phyloP scores from a whole-genome alignment of 1,139 yeast species.

The Sugiyamaella pinicola region DNA sequence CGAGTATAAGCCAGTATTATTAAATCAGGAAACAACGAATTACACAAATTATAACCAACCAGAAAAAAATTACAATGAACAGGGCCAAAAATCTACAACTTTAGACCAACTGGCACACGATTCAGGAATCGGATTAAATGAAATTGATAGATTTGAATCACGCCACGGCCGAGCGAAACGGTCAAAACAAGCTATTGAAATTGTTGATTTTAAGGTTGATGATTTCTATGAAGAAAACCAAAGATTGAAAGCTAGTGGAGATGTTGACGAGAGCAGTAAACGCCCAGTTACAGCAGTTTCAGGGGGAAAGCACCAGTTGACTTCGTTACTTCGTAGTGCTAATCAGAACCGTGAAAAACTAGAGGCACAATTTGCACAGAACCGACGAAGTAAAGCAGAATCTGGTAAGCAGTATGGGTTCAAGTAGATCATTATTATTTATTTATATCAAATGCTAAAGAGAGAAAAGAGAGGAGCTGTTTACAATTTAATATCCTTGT shows the following conservation, averaged over 20 bases:
- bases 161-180: slow-evolving; percentile 14
- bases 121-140: slow-evolving; percentile 16
- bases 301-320: slow-evolving; percentile 39
- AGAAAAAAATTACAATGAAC: neutral
- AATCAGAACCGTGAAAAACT: slow-evolving; percentile 37
- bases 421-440: slow-evolving; percentile 19
- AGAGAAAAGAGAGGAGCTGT: no score
- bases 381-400: slow-evolving; percentile 32
- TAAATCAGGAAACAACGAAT: slow-evolving; percentile 13
- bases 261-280: slow-evolving; percentile 30
- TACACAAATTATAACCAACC: neutral
- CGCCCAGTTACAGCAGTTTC: slow-evolving; percentile 37
- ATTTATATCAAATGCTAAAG: slow-evolving; percentile 9
- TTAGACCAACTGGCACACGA: slow-evolving; percentile 15
- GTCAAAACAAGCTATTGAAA: slow-evolving; percentile 20
- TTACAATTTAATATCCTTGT: slow-evolving; percentile 73
- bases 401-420: slow-evolving; percentile 37
- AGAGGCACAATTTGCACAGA: slow-evolving; percentile 36
- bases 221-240: slow-evolving; percentile 36
- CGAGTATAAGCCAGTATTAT: slow-evolving; percentile 24
- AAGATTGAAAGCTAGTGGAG: slow-evolving; percentile 29
- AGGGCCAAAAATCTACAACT: neutral
- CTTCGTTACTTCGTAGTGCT: slow-evolving; percentile 37
- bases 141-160: slow-evolving; percentile 17
- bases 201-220: slow-evolving; percentile 38